Base-by-base conservation (phyloP, 371 early-diverging fungal genomes). In the Phascolomyces articulosus region DNA sequence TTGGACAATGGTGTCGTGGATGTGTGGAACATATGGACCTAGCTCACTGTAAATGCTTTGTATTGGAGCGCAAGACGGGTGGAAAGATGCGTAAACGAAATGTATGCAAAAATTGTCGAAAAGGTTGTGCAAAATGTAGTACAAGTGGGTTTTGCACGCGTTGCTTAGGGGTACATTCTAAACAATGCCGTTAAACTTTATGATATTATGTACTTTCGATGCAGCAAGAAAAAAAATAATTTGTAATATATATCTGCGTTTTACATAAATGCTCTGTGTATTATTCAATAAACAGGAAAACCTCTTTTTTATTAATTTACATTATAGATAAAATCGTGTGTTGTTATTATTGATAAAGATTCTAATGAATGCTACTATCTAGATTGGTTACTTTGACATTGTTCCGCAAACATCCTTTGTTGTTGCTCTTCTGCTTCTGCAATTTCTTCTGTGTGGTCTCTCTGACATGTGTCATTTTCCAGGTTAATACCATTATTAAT, bases 1-100 rank as follows among this genome's bases (percentile, higher is more conserved):
- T 28, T 20, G 66, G 68, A 15, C 68, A 72, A 55, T 72, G 72
- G 72, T 72, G 72, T 48, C 60, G 64, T 13, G 18, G 15, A 10
- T 70, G 70, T 54, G 54, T 58, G 26, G 23, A 51, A 10, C 20
- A 40, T 29, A 54, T 34, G 9, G 63, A 49, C 23, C 18, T 65
- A 11, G 38, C 38, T n/a, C 70, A 65, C 53, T 70, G 70, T 51
- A 70, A 60, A 55, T 70, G 70, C 27, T 57, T 70, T 27, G 38
- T 65, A 3, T 24, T 70, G 13, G 51, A 60, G 18, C 31, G 44
- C 1, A 29, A 55, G 21, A 48, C 59, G 2, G 63, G 65, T 10
- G 65, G 62, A 13, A 60, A 64, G 41, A 59, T 70, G 23, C 51
- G 62, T 1, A 65, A 65, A 59, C 40, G 63, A 9, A 65, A 48